Evolutionary conservation across 2,329 filamentous ascomycete genomes (phyloP).

Genomic region (Gnomoniopsis sp.): DNA sequence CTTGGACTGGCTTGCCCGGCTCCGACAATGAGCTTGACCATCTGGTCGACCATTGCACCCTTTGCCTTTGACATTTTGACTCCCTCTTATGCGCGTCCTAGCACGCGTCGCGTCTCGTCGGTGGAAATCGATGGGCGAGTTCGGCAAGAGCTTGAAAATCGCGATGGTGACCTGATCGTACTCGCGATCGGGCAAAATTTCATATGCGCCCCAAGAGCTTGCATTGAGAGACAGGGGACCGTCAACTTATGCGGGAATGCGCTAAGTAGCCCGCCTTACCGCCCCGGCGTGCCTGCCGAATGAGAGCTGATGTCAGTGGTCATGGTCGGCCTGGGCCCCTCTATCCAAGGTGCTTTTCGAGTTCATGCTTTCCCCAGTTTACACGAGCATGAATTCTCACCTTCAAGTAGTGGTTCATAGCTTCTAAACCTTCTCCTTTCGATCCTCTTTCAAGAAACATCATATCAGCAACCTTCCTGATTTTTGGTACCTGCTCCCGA

Average conservation of each 20-base stretch:
- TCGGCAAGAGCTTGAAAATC: background rate
- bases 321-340: slow-evolving; percentile 3
- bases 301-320: slow-evolving; percentile 16
- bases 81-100: background rate
- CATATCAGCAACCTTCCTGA: background rate
- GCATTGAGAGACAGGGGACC: slow-evolving; percentile 13
- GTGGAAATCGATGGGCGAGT: background rate
- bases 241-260: slow-evolving; percentile 2
- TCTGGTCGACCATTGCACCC: slow-evolving; percentile 54
- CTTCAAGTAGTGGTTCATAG: slow-evolving; percentile 2
- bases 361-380: background rate
- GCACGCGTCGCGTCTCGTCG: background rate
- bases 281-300: slow-evolving; percentile 1
- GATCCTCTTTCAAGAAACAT: background rate
- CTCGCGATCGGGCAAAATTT: slow-evolving; percentile 1
- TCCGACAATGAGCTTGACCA: slow-evolving; percentile 97
- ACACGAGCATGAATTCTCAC: background rate
- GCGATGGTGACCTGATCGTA: background rate
- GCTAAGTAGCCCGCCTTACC: background rate
- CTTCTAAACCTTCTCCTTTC: background rate
- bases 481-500: background rate
- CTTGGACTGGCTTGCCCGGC: slow-evolving; percentile 93
- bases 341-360: slow-evolving; percentile 11
- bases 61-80: slow-evolving; percentile 50
- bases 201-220: slow-evolving; percentile 1